Base-by-base conservation (phyloP, 2,329 filamentous ascomycete species). In the Aspergillus tamarii region DNA sequence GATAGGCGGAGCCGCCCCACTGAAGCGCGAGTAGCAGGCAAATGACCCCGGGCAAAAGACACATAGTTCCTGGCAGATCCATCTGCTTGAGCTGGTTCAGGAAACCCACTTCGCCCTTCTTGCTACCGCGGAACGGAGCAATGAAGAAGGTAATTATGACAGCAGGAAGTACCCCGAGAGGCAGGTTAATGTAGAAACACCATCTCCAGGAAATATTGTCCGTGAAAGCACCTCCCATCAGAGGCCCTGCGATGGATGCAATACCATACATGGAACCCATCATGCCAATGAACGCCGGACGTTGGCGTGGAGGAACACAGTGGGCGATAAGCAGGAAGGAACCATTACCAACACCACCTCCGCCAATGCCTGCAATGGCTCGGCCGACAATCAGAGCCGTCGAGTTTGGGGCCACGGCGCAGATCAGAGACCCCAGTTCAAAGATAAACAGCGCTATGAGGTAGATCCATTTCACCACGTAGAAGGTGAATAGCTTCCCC, bases 101-200 rank as follows among this genome's bases (percentile, higher is more conserved):
- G 6, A 73, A 41, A 8, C 70, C 50, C 72, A 69, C 36, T 70
- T 73, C 56, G 57, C 72, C 55, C 32, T 64, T 64, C 9, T 64
- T 64, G 52, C 72, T 77, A 0, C 85, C 76, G 9, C 80, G 67
- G 63, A 83, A 80, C 28, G 53, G 28, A 56, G 52, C 60, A 55
- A 56, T 63, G 59, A n/a, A 63, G 11, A 19, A 86, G 32, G 21
- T 21, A 21, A 82, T 78, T 16, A 82, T 75, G 1, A 83, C 78
- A 3, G 78, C 72, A n/a, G 77, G 74, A 3, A 79, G 67, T 5
- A 76, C 84, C 0, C 84, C 79, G 48, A 84, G 73, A 19, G 79
- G 73, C 0, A 88, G 76, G 67, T 88, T 88, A 73, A 88, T 83
- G 67, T 89, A 89, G 69, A 85, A 85, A 1, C 77, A 80, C 77